phyloP scores from a whole-genome alignment of 108 stramenopile species.

The Poteriospumella lacustris region DNA sequence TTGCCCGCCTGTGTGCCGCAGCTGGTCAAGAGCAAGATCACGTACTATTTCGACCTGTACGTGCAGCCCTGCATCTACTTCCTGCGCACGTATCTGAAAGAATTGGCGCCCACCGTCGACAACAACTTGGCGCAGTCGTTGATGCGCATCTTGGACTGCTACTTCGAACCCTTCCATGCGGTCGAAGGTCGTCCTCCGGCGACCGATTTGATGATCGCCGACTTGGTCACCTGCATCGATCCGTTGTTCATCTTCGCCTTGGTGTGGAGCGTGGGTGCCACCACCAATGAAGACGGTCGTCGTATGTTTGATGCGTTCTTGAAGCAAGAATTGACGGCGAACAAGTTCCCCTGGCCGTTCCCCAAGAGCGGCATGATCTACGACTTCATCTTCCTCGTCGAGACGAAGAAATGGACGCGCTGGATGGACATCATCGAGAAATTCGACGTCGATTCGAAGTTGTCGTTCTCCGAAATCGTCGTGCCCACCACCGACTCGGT shows the following conservation, averaged over 20 bases:
- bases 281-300: conserved; percentile 44
- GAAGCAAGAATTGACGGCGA: conserved; percentile 25
- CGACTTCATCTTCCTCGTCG: conserved; percentile 49
- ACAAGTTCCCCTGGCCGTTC: conserved; percentile 35
- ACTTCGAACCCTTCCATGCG: conserved; percentile 48
- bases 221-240: conserved; percentile 42
- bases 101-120: conserved; percentile 62
- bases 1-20: conserved; percentile 33
- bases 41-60: conserved; percentile 51
- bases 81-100: conserved; percentile 39
- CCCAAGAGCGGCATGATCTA: conserved; percentile 51
- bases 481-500: conserved; percentile 62
- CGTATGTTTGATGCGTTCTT: conserved; percentile 48
- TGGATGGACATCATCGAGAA: conserved; percentile 57
- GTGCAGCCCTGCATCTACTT: conserved; percentile 35
- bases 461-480: conserved; percentile 51
- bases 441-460: conserved; percentile 45
- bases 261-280: conserved; percentile 57
- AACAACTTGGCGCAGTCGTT: conserved; percentile 55
- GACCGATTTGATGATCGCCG: conserved; percentile 24
- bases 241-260: conserved; percentile 54
- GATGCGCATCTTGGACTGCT: conserved; percentile 58
- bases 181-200: conserved; percentile 49
- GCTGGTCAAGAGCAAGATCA: conserved; percentile 10
- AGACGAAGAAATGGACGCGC: conserved; percentile 34